Evolutionary conservation across 1,284 basidiomycete genomes (phyloP), one percentile per base, ranked within the genome.

Genomic region (Sanghuangporus weigelae): DNA sequence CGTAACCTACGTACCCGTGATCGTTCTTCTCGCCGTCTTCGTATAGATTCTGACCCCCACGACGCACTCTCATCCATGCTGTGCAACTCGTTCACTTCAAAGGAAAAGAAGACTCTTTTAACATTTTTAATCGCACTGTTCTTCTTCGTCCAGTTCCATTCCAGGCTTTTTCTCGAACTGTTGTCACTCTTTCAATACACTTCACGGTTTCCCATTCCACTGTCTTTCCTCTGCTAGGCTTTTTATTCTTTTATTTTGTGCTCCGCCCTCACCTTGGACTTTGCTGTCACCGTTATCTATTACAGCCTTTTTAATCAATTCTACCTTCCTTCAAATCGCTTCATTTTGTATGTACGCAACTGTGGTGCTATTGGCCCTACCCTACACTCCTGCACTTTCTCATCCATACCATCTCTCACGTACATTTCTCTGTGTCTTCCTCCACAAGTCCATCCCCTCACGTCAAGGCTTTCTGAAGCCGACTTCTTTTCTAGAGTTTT

Each of bases 1-100:
- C 56, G 70, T 90, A 72, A 89, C 89, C n/a, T 91, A 91, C 73
- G 76, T 90, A 66, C 89, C 89, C 14, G 90, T 91, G 73, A 84
- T 91, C 72, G 75, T 89, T 67, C 82, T 87, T 67, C 78, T 90
- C 68, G 85, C 84, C 68, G 76, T 90, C 68, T 89, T 87, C 71
- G 84, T 79, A 14, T 31, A 31, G 3, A 31, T 31, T 79, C 75
- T 66, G 73, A 75, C 14, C 50, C 35, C 48, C 60, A 60, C 49
- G 35, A 7, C 14, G 14, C 40, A 7, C 16, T 54, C 16, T 46
- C 16, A 26, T 44, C 21, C 38, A 12, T 57, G 2, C 36, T 11
- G 12, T 42, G 23, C 39, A n/a, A 19, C 44, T 23, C 21, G 5
- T 11, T 51, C 8, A 8, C 12, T 51, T 51, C 55, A 39, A 23